Percentiles rank a stretch among this genome's conserved stretches.
These are phyloP conservation scores for Rhododendron kiyosumense DNA, from an alignment of 148 eudicot species.

Conservation along the genomic window DNA sequence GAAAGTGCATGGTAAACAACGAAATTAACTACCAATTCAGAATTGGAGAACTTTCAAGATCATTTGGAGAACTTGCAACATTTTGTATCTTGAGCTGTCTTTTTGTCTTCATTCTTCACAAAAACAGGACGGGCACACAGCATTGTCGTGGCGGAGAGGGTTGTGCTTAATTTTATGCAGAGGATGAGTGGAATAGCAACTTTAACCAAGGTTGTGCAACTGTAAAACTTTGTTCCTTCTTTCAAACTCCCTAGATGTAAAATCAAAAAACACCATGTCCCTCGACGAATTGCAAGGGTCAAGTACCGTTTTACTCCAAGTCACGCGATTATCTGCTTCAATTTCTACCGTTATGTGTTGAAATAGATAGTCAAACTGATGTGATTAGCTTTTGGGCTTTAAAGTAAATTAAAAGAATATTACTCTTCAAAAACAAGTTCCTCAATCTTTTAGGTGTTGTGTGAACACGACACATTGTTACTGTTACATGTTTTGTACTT, in stretches of 20 bases:
- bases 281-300: neutral
- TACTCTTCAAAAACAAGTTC: neutral
- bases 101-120: neutral
- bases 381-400: neutral
- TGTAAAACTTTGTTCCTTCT: neutral
- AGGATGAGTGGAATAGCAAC: slow-evolving; percentile 99
- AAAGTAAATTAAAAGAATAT: neutral
- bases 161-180: slow-evolving; percentile 94
- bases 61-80: no score
- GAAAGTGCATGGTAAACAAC: slow-evolving; percentile 71
- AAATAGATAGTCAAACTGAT: neutral
- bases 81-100: neutral
- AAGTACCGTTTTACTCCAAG: neutral
- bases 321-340: slow-evolving; percentile 1
- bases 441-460: neutral
- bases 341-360: neutral
- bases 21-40: neutral
- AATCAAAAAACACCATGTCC: neutral
- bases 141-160: slow-evolving; percentile 87
- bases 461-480: neutral
- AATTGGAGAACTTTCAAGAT: neutral
- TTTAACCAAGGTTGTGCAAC: slow-evolving; percentile 65
- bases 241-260: neutral
- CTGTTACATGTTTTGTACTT: neutral
- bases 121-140: slow-evolving; percentile 76